Evolutionary conservation across 805 yeast species (phyloP), one percentile per base, ranked within the genome.

Genomic region (Kazachstania viticola): DNA sequence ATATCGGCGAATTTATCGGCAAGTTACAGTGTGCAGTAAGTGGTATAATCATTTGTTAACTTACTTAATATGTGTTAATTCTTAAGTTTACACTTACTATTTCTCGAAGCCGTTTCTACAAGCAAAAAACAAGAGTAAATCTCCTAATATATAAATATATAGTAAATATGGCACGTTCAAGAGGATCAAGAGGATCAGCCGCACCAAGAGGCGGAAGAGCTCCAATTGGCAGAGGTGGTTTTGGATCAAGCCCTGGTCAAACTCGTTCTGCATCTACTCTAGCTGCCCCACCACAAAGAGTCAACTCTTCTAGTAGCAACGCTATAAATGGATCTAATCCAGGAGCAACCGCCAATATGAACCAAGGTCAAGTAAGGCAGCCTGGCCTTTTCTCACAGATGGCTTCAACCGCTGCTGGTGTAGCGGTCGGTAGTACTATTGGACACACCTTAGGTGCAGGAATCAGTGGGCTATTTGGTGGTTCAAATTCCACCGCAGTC

Each of bases 361-460:
- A 32, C 11, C 22, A 21, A 17, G 42, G 45, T 16, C 29, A 21
- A 9, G 62, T 69, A 28, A 67, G 68, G 40, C 73, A 69, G 48
- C 96, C 96, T 29, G 96, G 97, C 49, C 49, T 88, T 56, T 87
- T 88, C 51, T 81, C 88, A 38, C 94, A 91, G 64, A 91, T 91
- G 98, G 97, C 97, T 25, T 69, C 94, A 29, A 91, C 98, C 30
- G 98, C 98, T 34, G 98, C 97, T 30, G 98, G 98, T 76, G 98
- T 91, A 28, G 98, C 97, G 33, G 96, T 91, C 35, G 98, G 98
- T 50, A 83, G 95, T 32, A 79, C 97, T 39, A 77, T 88, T 34
- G 98, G 98, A 40, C 98, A 91, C 69, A 84, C 96, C 25, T 46
- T 88, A 37, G 96, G 96, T 64, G 94, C 94, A 40, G 97, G 97